phyloP scores from a whole-genome alignment of 148 eudicot species.

The Silene conica region DNA sequence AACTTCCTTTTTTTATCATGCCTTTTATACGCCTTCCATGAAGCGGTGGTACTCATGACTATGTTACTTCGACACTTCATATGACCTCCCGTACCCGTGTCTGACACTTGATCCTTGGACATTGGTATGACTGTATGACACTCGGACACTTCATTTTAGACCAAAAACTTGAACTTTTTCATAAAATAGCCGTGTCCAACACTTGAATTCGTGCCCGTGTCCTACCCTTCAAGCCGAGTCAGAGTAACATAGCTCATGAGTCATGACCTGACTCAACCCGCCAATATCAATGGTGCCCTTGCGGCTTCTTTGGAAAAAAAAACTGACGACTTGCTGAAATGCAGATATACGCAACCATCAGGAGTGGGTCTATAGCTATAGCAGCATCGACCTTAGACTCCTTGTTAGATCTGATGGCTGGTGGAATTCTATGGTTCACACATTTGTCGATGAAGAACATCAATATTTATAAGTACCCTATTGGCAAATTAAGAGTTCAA shows the following conservation, averaged over 20 bases:
- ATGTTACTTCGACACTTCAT: no score
- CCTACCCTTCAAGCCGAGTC: no score
- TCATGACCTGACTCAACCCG: not conserved
- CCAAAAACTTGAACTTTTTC: no score
- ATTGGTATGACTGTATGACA: no score
- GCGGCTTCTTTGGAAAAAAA: not conserved
- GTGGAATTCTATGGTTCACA: constrained; percentile 72
- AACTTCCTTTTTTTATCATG: not conserved
- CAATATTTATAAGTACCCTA: constrained; percentile 69
- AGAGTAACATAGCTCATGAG: no score
- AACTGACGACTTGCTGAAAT: not conserved
- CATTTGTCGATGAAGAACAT: constrained; percentile 67
- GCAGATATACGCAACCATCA: constrained; percentile 64
- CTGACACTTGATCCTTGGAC: no score
- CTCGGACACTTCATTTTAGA: no score
- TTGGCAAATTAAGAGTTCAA: constrained; percentile 71
- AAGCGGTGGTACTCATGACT: not conserved
- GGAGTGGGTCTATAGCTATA: constrained; percentile 64
- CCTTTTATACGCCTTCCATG: not conserved
- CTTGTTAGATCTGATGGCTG: constrained; percentile 70
- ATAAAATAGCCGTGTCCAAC: no score
- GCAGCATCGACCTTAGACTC: constrained; percentile 83
- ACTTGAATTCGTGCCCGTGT: no score
- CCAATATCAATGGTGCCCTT: no score
- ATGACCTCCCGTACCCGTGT: no score